Evolutionary conservation across 331 rosid species (phyloP).

Genomic region (Prunus yedoensis): DNA sequence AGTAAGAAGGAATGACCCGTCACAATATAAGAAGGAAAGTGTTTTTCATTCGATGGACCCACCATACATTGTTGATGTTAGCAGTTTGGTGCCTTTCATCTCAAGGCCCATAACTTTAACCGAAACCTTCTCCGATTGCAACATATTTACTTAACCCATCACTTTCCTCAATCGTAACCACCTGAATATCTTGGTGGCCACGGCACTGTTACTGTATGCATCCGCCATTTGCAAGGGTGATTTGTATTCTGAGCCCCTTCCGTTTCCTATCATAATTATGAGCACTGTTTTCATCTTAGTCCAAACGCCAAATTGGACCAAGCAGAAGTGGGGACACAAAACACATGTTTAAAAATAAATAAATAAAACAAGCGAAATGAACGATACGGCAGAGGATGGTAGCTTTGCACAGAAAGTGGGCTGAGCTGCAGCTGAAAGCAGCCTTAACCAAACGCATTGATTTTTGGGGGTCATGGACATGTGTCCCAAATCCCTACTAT

Average conservation of each 20-base stretch:
- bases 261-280: not conserved
- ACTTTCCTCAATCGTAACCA: not conserved
- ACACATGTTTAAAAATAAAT: no score
- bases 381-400: no score
- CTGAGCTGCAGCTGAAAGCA: not conserved
- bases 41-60: no score
- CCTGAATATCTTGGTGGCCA: not conserved
- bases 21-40: no score
- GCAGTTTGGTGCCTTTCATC: no score
- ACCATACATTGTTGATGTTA: no score
- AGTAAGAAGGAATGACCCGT: no score
- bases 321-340: not conserved
- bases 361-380: no score
- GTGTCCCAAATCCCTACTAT: conserved; percentile 1
- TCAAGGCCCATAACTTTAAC: no score
- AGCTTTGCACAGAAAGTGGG: not conserved
- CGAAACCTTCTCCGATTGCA: not conserved
- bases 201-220: not conserved
- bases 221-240: not conserved
- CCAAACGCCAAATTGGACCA: not conserved
- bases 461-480: not conserved
- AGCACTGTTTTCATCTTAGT: not conserved
- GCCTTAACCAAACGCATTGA: not conserved
- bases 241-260: not conserved
- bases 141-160: not conserved